Conservation (phyloP, 1,284 basidiomycete genomes). For the Heliocybe sulcata region DNA sequence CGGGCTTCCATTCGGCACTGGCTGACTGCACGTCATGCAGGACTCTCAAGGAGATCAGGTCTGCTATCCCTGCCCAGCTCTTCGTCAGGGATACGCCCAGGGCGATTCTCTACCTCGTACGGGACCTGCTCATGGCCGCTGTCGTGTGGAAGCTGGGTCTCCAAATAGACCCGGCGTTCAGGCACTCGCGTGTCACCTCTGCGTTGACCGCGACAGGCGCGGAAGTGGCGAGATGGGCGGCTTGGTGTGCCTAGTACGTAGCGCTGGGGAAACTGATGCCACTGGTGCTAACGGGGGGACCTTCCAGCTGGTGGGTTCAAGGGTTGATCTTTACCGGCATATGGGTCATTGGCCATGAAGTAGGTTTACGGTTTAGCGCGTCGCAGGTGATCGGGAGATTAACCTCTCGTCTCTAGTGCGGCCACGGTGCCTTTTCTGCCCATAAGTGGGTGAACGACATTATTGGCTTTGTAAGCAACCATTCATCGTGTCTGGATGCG, state of each 20-base stretch:
- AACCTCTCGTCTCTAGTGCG: conserved; percentile 1
- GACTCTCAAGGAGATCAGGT: conserved; percentile 44
- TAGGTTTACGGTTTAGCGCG: conserved; percentile 9
- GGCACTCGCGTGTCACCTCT: conserved; percentile 10
- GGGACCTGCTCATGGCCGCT: conserved; percentile 40
- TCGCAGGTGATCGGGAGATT: not conserved
- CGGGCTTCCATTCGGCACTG: not conserved
- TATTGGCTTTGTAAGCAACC: conserved; percentile 32
- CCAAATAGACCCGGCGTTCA: conserved; percentile 40
- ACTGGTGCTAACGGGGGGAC: conserved; percentile 2
- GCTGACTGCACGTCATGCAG: conserved; percentile 7
- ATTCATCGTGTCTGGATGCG: not conserved
- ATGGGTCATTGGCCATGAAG: conserved; percentile 61
- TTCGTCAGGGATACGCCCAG: conserved; percentile 32
- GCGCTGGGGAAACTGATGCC: not conserved
- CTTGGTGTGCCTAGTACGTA: conserved; percentile 40
- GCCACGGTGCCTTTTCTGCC: conserved; percentile 9
- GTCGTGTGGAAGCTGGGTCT: conserved; percentile 35
- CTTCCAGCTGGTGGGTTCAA: conserved; percentile 52
- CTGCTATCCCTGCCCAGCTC: conserved; percentile 41
- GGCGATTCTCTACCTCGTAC: conserved; percentile 31
- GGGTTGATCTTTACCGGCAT: conserved; percentile 51
- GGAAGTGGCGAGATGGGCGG: conserved; percentile 27
- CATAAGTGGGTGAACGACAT: conserved; percentile 19
- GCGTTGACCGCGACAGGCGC: conserved; percentile 12